phyloP scores from a whole-genome alignment of 257 asterid species.

The Nemophila menziesii region DNA sequence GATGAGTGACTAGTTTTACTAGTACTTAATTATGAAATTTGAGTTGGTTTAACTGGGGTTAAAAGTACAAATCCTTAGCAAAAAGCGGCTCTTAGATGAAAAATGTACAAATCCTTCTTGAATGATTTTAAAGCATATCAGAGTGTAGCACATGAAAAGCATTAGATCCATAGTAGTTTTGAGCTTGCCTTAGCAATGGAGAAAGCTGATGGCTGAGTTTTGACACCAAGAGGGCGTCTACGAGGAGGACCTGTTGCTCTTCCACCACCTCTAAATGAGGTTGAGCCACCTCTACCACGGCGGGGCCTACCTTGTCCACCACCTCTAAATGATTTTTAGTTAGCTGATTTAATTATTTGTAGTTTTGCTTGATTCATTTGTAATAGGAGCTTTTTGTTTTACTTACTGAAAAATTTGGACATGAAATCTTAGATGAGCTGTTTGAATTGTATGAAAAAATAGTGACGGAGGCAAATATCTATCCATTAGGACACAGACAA shows the following conservation, averaged over 20 bases:
- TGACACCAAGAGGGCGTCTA: conserved; percentile 70
- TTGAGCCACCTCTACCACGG: conserved; percentile 49
- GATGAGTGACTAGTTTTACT: conserved; percentile 24
- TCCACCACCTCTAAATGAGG: conserved; percentile 66
- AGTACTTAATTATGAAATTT: conserved; percentile 22
- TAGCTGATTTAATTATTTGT: no score
- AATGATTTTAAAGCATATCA: conserved; percentile 39
- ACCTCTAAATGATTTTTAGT: no score
- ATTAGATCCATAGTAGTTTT: conserved; percentile 51
- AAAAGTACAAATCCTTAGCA: conserved; percentile 24
- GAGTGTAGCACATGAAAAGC: conserved; percentile 49
- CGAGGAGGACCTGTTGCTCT: conserved; percentile 56
- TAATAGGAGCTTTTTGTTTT: no score
- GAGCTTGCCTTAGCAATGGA: conserved; percentile 97
- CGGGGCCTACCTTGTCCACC: conserved; percentile 59
- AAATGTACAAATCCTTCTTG: conserved; percentile 21
- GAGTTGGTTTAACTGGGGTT: conserved; percentile 17
- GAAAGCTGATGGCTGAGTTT: conserved; percentile 49
- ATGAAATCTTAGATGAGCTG: neutral
- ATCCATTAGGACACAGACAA: neutral
- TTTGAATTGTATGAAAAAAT: neutral
- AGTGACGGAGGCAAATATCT: neutral
- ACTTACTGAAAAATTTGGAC: neutral
- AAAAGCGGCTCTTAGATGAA: conserved; percentile 32
- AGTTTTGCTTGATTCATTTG: no score